Percentiles rank a stretch among this genome's conserved stretches.
Evolutionary conservation across 345 rosid species (phyloP).

Genomic region (Salix viminalis): DNA sequence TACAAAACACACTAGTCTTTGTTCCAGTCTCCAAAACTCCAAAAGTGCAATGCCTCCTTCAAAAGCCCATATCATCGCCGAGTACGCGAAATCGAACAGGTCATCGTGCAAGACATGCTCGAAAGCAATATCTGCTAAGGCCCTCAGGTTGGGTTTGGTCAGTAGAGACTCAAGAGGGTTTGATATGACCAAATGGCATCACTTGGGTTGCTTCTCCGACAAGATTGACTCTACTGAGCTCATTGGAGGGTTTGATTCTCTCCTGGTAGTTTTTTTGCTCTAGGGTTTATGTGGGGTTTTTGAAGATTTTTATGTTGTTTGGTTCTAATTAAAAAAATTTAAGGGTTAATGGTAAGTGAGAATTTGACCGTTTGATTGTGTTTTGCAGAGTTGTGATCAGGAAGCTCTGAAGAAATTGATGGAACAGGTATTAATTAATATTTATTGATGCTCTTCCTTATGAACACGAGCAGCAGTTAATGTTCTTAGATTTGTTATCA

Average conservation of each 20-base stretch:
- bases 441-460: not conserved
- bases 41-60: not conserved
- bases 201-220: slow-evolving; percentile 54
- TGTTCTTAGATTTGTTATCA: not conserved
- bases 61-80: slow-evolving; percentile 43
- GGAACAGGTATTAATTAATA: slow-evolving; percentile 28
- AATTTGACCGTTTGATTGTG: not conserved
- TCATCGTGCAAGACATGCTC: slow-evolving; percentile 78
- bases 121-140: slow-evolving; percentile 41
- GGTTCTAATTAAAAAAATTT: not conserved
- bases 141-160: slow-evolving; percentile 56
- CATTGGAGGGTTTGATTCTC: slow-evolving; percentile 52
- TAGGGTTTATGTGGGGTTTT: not conserved
- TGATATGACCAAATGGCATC: slow-evolving; percentile 80
- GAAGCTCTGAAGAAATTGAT: slow-evolving; percentile 58
- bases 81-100: slow-evolving; percentile 79
- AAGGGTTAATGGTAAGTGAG: not conserved
- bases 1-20: not conserved
- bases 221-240: slow-evolving; percentile 37
- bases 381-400: slow-evolving; percentile 52
- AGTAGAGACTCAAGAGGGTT: slow-evolving; percentile 59
- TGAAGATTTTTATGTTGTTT: not conserved
- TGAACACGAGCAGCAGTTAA: not conserved
- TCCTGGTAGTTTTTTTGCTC: slow-evolving; percentile 40
- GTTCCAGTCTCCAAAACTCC: not conserved